Conservation (phyloP, 306 rosid species). For the Dicorynia guianensis region DNA sequence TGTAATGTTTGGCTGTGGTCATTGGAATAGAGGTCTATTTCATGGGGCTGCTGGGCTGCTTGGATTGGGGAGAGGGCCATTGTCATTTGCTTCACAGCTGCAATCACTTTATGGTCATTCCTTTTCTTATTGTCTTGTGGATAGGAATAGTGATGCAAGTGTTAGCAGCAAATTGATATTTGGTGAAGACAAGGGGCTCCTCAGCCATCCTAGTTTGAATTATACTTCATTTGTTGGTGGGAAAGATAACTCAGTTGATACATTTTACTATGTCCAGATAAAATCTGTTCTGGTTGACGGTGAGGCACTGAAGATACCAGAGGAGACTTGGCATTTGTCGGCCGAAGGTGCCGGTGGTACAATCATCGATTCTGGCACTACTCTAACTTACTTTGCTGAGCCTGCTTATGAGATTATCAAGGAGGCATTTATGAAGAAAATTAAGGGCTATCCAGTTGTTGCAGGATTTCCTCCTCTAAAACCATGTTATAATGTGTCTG, state of each 20-base stretch:
- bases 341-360: conserved; percentile 76
- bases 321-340: conserved; percentile 67
- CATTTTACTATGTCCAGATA: conserved; percentile 77
- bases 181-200: conserved; percentile 70
- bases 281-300: conserved; percentile 71
- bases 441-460: conserved; percentile 58
- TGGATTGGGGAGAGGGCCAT: conserved; percentile 85
- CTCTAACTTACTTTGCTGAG: conserved; percentile 77
- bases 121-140: conserved; percentile 87
- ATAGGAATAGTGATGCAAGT: conserved; percentile 70
- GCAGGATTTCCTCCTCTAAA: conserved; percentile 61
- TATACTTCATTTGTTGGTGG: conserved; percentile 76
- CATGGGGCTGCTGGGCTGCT: conserved; percentile 88
- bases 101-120: conserved; percentile 85
- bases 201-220: conserved; percentile 64
- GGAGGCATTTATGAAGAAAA: conserved; percentile 65
- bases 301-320: conserved; percentile 61
- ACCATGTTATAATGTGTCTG: conserved; percentile 86
- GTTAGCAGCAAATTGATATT: conserved; percentile 84
- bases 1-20: conserved; percentile 93
- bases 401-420: conserved; percentile 71
- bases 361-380: conserved; percentile 88
- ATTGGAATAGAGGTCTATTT: conserved; percentile 91
- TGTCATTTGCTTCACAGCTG: conserved; percentile 87
- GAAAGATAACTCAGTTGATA: conserved; percentile 70